Conservation (phyloP, 352 stramenopile genomes). For the Pythium sp. region DNA sequence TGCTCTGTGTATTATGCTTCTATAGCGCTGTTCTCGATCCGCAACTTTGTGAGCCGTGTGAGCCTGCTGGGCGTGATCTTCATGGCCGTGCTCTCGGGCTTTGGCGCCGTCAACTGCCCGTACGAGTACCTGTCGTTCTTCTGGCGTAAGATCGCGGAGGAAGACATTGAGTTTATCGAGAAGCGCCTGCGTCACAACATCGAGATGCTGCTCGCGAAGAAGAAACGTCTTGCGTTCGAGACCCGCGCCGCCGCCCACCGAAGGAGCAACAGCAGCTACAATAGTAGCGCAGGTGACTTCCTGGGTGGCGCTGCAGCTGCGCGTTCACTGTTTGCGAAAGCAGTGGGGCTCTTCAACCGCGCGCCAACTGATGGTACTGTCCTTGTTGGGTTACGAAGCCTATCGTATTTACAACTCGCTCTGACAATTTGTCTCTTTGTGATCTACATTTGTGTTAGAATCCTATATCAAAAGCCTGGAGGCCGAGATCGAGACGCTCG, state of each 20-base stretch:
- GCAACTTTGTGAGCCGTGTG: conserved; percentile 79
- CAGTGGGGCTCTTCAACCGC: conserved; percentile 29
- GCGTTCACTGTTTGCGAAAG: conserved; percentile 31
- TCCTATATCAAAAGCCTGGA: conserved; percentile 69
- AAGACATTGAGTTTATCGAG: conserved; percentile 82
- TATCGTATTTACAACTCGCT: background rate
- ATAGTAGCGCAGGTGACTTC: background rate
- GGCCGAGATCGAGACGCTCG: conserved; percentile 69
- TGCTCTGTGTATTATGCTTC: background rate
- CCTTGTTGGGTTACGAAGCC: too few species aligned
- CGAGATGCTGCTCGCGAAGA: conserved; percentile 81
- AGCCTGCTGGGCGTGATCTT: conserved; percentile 79
- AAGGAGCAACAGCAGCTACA: conserved; percentile 20
- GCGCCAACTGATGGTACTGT: conserved; percentile 18
- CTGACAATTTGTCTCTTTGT: background rate
- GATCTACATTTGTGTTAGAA: conserved; percentile 19
- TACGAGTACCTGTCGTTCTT: conserved; percentile 88
- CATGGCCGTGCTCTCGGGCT: conserved; percentile 79
- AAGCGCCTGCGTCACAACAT: conserved; percentile 79
- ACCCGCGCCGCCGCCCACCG: conserved; percentile 29
- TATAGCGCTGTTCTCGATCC: conserved; percentile 69
- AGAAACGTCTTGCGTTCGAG: conserved; percentile 68
- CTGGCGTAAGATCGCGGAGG: conserved; percentile 68
- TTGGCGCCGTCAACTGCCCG: conserved; percentile 80
- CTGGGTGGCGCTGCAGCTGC: background rate